These are phyloP conservation scores for Leptographium procerum DNA, from an alignment of 2,329 filamentous ascomycete species.

Conservation along the genomic window DNA sequence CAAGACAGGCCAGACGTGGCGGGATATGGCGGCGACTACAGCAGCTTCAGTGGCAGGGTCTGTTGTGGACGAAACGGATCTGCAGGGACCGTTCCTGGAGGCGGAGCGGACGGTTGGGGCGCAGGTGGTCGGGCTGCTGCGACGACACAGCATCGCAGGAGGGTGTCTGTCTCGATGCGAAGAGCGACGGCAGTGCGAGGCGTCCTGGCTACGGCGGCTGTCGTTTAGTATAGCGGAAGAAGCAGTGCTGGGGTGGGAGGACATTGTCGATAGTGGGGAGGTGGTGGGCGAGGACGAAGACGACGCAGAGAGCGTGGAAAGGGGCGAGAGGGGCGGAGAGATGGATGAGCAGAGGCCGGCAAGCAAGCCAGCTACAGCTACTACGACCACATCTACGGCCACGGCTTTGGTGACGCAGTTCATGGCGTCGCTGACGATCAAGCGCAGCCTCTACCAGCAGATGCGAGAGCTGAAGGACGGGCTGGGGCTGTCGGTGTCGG, in stretches of 20 bases:
- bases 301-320: background rate
- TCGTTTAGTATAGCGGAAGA: slow-evolving; percentile 69
- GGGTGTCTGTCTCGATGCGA: background rate
- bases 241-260: slow-evolving; percentile 57
- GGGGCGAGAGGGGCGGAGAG: background rate
- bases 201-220: slow-evolving; percentile 55
- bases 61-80: slow-evolving; percentile 45
- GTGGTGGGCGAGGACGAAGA: slow-evolving; percentile 17
- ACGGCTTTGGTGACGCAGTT: slow-evolving; percentile 20
- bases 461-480: slow-evolving; percentile 39
- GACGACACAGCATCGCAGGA: slow-evolving; percentile 47
- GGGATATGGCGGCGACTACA: slow-evolving; percentile 28
- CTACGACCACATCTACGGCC: background rate
- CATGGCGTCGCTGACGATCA: slow-evolving; percentile 36
- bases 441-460: slow-evolving; percentile 40
- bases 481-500: slow-evolving; percentile 50
- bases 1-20: slow-evolving; percentile 29
- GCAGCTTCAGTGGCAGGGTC: slow-evolving; percentile 48
- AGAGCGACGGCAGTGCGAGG: background rate
- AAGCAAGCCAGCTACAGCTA: background rate
- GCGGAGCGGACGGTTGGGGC: slow-evolving; percentile 29
- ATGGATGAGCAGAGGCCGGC: background rate
- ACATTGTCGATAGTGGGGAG: too few species aligned
- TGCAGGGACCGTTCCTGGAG: slow-evolving; percentile 40
- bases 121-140: slow-evolving; percentile 38